These are phyloP conservation scores for Thelonectria rubi DNA, from an alignment of 2,329 filamentous ascomycete species.

Conservation along the genomic window DNA sequence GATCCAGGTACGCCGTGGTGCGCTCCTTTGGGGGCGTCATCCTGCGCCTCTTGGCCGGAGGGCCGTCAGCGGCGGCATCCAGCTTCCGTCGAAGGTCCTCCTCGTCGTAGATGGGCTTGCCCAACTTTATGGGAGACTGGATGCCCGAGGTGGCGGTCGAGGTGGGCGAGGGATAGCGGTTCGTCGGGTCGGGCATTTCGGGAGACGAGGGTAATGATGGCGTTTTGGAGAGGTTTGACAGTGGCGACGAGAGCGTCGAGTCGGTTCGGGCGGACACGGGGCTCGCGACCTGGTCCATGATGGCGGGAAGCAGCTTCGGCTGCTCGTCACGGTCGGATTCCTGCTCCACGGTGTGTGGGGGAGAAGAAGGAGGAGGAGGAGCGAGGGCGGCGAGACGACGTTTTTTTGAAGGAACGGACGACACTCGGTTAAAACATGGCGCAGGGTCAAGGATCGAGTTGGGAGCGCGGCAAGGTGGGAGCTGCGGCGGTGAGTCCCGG, in stretches of 20 bases:
- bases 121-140: conserved; percentile 60
- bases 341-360: conserved; percentile 16
- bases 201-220: conserved; percentile 61
- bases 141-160: conserved; percentile 59
- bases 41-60: conserved; percentile 80
- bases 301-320: conserved; percentile 10
- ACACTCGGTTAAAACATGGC: conserved; percentile 24
- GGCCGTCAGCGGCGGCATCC: conserved; percentile 59
- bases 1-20: conserved; percentile 83
- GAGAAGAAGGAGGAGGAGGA: conserved; percentile 26
- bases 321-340: conserved; percentile 6
- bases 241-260: conserved; percentile 61
- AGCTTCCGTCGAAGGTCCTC: conserved; percentile 44
- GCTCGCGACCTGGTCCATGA: conserved; percentile 43
- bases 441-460: conserved; percentile 11
- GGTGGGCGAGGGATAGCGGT: conserved; percentile 62
- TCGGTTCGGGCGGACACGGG: conserved; percentile 46
- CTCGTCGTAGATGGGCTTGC: conserved; percentile 49
- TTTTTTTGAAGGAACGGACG: conserved; percentile 12
- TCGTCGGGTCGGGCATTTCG: conserved; percentile 50
- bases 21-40: conserved; percentile 69
- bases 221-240: conserved; percentile 63
- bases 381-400: conserved; percentile 20
- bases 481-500: conserved; percentile 4
- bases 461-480: neutral